Conservation (phyloP, 2,329 filamentous ascomycete genomes). For the Exserohilum turcica region DNA sequence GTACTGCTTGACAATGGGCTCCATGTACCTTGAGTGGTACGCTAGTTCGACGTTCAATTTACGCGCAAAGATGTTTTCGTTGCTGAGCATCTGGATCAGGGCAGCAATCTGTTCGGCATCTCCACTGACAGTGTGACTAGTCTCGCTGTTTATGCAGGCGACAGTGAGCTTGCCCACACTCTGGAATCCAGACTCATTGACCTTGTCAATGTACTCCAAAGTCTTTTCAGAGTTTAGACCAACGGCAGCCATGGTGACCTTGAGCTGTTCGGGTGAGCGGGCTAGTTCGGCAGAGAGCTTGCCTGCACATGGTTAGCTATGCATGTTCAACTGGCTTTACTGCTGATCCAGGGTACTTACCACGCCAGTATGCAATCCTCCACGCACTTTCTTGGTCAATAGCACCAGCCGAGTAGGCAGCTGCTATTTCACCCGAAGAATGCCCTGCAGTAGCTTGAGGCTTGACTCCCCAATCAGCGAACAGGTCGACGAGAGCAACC, state of each 20-base stretch:
- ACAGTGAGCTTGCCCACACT: constrained; percentile 1
- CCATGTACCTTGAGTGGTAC: background rate
- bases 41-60: background rate
- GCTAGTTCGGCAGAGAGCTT: background rate
- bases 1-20: background rate
- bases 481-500: constrained; percentile 21
- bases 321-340: background rate
- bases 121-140: constrained; percentile 50
- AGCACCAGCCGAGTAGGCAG: constrained; percentile 29
- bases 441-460: constrained; percentile 29
- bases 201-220: background rate
- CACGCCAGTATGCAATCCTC: constrained; percentile 18
- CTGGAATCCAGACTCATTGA: background rate
- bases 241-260: background rate
- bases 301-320: background rate
- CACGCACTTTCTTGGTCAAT: constrained; percentile 9
- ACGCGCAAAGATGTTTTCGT: background rate
- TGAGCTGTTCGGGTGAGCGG: background rate
- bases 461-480: constrained; percentile 16
- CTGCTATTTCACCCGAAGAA: constrained; percentile 41
- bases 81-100: background rate
- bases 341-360: background rate
- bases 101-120: constrained; percentile 20
- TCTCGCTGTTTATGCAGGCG: constrained; percentile 11
- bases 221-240: background rate